Percentiles rank a stretch among this genome's conserved stretches.
These are phyloP conservation scores for Scheffersomyces parashehatae DNA, from an alignment of 1,139 yeast species.

Conservation along the genomic window DNA sequence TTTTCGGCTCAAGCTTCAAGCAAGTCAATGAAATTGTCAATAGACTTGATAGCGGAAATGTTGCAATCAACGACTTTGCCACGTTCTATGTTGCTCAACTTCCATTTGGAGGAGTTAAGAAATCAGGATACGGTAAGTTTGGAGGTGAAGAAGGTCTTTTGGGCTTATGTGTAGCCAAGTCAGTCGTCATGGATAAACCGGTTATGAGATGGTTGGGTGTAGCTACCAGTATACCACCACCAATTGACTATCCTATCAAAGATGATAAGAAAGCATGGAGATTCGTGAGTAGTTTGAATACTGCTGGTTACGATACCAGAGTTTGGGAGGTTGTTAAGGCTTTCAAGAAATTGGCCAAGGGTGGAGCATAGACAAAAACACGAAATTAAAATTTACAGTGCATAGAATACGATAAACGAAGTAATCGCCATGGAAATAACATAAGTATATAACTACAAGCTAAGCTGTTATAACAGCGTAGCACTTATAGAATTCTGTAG, in stretches of 20 bases:
- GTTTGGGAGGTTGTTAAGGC: conserved; percentile 60
- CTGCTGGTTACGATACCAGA: conserved; percentile 82
- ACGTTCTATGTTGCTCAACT: conserved; percentile 92
- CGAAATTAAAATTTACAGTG: not conserved
- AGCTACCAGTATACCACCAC: conserved; percentile 80
- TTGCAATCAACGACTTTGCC: conserved; percentile 96
- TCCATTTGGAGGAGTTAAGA: conserved; percentile 93
- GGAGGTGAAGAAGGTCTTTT: conserved; percentile 96
- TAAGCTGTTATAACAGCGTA: too few species aligned
- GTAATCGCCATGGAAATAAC: too few species aligned
- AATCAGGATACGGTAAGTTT: conserved; percentile 94
- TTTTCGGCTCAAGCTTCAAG: conserved; percentile 66
- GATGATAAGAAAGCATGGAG: conserved; percentile 85
- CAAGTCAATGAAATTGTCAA: conserved; percentile 65
- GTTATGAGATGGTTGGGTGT: conserved; percentile 59
- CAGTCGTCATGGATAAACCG: conserved; percentile 80
- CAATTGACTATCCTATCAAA: conserved; percentile 86
- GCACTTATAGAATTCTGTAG: too few species aligned
- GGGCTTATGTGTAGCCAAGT: conserved; percentile 83
- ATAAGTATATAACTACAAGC: too few species aligned
- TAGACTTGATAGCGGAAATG: conserved; percentile 76
- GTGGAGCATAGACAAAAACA: conserved; percentile 17
- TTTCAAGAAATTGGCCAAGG: conserved; percentile 41
- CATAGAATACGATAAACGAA: too few species aligned
- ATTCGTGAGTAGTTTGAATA: conserved; percentile 77